Base-by-base conservation (phyloP, 352 stramenopile genomes). In the Thraustotheca clavata region DNA sequence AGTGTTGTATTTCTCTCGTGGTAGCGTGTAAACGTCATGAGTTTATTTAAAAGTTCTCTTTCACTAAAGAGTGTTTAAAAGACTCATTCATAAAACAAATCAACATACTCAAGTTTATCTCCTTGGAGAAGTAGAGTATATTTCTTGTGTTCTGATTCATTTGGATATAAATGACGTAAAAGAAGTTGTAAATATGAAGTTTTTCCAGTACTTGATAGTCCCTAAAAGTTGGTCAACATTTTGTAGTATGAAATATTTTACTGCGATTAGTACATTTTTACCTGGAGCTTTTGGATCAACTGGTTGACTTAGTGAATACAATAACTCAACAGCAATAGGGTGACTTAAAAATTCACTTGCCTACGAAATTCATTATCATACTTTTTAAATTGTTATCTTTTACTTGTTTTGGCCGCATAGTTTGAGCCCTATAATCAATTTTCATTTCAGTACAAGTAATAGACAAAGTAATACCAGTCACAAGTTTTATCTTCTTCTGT, bases 191-290 rank as follows among this genome's bases (percentile, higher is more conserved):
- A 55, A 61, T 86, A 74, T 26, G 78, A 73, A 8, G 68, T 59
- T 41, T 91, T 91, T 6, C 82, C 82, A 0, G 71, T 76, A 5
- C 6, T 36, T 12, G 4, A 49, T 49, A 24, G 32, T 1, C 12
- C n/a, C 43, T 35, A 62, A 11, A 26, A n/a, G 14, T n/a, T 5
- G 20, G 14, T 34, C 22, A 59, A 8, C 22, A 46, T 5, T 27
- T 48, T 20, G 52, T 18, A 50, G 12, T 49, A 31, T 32, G n/a
- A 3, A 35, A 36, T 11, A 62, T 35, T 69, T 27, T 47, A 88
- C 80, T 18, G 76, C 83, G 61, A 91, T 75, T 59, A 89, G 75
- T 59, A 83, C 83, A 60, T 91, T 91, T 49, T 72, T 76, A 8
- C 71, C 66, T 4, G 33, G 43, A 1, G 40, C 38, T 20, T 12